phyloP scores from a whole-genome alignment of 2,329 filamentous ascomycete species.

The Alternaria arbusti region DNA sequence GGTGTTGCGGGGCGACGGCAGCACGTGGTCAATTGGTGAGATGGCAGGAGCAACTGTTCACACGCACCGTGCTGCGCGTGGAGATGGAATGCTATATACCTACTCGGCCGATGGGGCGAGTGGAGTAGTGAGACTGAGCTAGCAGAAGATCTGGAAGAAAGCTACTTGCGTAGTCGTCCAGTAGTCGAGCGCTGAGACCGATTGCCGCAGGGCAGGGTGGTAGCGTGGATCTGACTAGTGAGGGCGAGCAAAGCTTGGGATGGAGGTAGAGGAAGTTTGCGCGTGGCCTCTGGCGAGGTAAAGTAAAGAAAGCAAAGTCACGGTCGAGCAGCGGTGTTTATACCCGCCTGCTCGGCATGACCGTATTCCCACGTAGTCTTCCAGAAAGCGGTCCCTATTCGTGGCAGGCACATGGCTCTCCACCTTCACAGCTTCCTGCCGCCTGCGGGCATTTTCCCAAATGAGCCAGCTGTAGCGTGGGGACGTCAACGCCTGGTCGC shows the following conservation, averaged over 20 bases:
- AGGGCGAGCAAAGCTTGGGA: not conserved
- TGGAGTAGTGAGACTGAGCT: not conserved
- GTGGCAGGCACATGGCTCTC: slow-evolving; percentile 11
- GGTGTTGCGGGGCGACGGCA: slow-evolving; percentile 9
- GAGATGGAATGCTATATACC: slow-evolving; percentile 7
- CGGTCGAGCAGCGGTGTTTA: not conserved
- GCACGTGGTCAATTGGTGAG: slow-evolving; percentile 4
- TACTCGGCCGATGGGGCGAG: not conserved
- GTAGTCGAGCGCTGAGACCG: not conserved
- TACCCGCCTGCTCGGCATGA: not conserved
- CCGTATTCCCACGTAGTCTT: not conserved
- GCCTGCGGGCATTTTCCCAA: slow-evolving; percentile 10
- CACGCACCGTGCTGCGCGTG: slow-evolving; percentile 3
- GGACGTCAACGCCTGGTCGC: slow-evolving; percentile 14
- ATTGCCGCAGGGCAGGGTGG: not conserved
- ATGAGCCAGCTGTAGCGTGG: slow-evolving; percentile 15
- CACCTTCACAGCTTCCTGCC: slow-evolving; percentile 1
- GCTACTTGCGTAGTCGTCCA: not conserved
- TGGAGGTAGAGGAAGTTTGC: not conserved
- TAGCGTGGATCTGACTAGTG: not conserved
- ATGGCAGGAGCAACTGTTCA: slow-evolving; percentile 7
- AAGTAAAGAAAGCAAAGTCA: not conserved
- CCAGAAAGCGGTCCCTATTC: not conserved
- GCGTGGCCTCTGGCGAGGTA: not conserved
- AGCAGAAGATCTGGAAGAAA: not conserved